Evolutionary conservation across 805 yeast species (phyloP).

Genomic region (Teunomyces stri): DNA sequence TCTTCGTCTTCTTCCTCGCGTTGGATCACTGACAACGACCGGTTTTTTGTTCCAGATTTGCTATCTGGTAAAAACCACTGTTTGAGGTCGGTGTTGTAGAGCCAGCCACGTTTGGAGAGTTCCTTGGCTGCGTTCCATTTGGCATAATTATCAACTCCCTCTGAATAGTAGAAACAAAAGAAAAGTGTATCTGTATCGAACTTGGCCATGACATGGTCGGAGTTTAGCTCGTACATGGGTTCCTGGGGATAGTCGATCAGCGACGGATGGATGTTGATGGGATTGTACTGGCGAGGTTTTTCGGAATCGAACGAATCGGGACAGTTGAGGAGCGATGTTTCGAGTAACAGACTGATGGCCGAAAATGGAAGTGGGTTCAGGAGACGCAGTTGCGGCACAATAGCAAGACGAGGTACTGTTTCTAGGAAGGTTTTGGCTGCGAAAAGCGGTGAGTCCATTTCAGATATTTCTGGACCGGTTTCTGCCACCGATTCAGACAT

Average conservation of each 20-base stretch:
- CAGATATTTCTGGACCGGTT: no score
- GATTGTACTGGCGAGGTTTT: slow-evolving; percentile 71
- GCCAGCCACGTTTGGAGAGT: slow-evolving; percentile 78
- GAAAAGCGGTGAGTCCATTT: neutral
- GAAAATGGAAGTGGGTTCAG: slow-evolving; percentile 53
- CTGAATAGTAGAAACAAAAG: slow-evolving; percentile 85
- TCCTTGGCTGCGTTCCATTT: slow-evolving; percentile 71
- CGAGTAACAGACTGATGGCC: slow-evolving; percentile 58
- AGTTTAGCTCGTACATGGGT: slow-evolving; percentile 65
- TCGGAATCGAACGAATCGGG: slow-evolving; percentile 95
- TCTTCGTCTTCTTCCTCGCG: slow-evolving; percentile 22
- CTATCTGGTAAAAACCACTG: slow-evolving; percentile 81
- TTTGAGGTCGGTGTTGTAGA: slow-evolving; percentile 62
- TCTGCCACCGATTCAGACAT: no score
- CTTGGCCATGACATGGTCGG: slow-evolving; percentile 59
- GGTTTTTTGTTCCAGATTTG: slow-evolving; percentile 31
- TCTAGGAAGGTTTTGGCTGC: slow-evolving; percentile 19
- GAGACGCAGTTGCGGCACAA: slow-evolving; percentile 42
- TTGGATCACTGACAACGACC: slow-evolving; percentile 22
- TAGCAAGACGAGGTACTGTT: slow-evolving; percentile 21
- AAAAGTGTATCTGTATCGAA: slow-evolving; percentile 86
- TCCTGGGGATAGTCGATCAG: slow-evolving; percentile 88
- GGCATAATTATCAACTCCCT: slow-evolving; percentile 31
- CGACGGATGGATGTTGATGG: slow-evolving; percentile 84
- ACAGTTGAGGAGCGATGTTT: slow-evolving; percentile 78